Base-by-base conservation (phyloP, 2,329 filamentous ascomycete genomes). In the Epicoccum nigrum region DNA sequence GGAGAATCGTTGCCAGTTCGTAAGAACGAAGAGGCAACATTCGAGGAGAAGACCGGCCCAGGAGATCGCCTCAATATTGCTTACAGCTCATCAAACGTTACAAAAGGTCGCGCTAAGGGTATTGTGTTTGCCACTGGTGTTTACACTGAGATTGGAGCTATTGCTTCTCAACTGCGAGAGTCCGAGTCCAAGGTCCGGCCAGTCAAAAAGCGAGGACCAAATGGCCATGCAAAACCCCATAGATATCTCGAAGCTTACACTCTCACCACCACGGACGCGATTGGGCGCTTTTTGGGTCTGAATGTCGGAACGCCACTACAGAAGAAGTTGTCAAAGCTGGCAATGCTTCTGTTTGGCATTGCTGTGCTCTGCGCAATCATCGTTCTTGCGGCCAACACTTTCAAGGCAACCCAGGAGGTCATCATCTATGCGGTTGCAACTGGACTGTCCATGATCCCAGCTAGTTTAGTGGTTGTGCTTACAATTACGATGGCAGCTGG, bases 71-170 rank as follows among this genome's bases (percentile, higher is more conserved):
- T 83, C 58, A 90, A 90, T 66, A 80, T 89, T 68, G 83, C 83
- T 19, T 89, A 86, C 69, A 54, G 51, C n/a, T 54, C 51, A 46
- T 88, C 86, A 43, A 87, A 83, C 4, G 81, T 90, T 51, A 88
- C 86, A 6, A 86, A 86, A 58, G 87, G 87, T 27, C 84, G 87
- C 44, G 87, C 83, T 25, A 83, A 79, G 13, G 87, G 87, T 34
- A 80, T 90, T 34, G 86, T 89, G 23, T 83, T 86, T 40, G 81
- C 83, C 7, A 88, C 84, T 6, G 87, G 85, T 30, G 87, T 89
- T 83, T 74, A 80, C 51, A 91, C 88, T 7, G 86, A 90, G 67
- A 87, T 91, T 48, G 88, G 88, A 54, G 84, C 84, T 56, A 90
- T 92, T 58, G 88, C 88, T n/a, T 80, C 83, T 32, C 75, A 87